Base-by-base conservation (phyloP, 768 basidiomycete genomes). In the Russula foetens region DNA sequence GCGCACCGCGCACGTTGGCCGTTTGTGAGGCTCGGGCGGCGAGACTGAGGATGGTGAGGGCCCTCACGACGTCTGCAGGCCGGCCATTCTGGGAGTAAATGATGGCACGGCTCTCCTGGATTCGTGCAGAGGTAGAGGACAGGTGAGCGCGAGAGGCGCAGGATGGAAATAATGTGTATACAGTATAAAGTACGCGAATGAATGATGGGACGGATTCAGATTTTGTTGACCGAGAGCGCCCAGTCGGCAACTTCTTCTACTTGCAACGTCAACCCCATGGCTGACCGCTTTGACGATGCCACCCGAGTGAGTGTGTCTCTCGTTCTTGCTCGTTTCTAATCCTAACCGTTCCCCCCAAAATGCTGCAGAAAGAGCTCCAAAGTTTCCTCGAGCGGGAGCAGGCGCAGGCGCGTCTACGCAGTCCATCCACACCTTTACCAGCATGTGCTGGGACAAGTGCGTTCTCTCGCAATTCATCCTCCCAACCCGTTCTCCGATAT, bases 401-500 rank as follows among this genome's bases (percentile, higher is more conserved):
- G 70, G 83, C 85, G 2, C 86, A 90, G 74, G 87, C 88, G 46
- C 78, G 76, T 58, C 67, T 91, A 52, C 82, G 67, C 75, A 81
- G 26, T 76, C 81, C 29, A 84, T 94, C 45, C 92, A 92, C 63
- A 81, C 77, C 52, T 79, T 94, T 65, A 94, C 93, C 19, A 81
- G 81, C 68, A 84, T 85, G 75, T 94, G 92, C 72, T 95, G 92
- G 91, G 89, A 93, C 77, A 92, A 95, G 92, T 94, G 68, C 71
- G 83, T 77, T 53, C n/a, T n/a, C n/a, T 57, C 21, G 17, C 35
- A 41, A 0, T n/a, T n/a, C n/a, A 7, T 17, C 41, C 24, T 39
- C 26, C n/a, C 46, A 15, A 5, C n/a, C n/a, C n/a, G n/a, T n/a
- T n/a, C 17, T 35, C 33, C 46, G 24, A 31, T 47, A 46, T 60